These are phyloP conservation scores for Chlorella sorokiniana DNA, from an alignment of 139 green algal species.

Conservation along the genomic window DNA sequence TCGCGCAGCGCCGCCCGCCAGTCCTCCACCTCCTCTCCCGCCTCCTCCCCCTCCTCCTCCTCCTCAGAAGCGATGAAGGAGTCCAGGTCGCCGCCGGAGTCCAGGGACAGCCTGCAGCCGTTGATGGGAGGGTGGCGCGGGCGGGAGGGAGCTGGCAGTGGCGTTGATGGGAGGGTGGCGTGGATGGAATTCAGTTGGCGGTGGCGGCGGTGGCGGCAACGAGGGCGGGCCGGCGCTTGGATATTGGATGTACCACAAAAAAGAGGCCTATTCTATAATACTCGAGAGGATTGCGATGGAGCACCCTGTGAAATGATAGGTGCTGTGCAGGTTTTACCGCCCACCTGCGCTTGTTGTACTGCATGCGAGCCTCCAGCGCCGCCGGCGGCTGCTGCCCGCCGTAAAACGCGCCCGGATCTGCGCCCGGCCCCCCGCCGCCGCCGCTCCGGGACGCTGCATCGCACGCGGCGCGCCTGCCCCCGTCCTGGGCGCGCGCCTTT, in stretches of 20 bases:
- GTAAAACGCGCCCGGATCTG: conserved; percentile 30
- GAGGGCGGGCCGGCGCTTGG: too few species aligned
- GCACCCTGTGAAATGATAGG: too few species aligned
- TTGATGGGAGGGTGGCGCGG: background rate
- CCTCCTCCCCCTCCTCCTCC: background rate
- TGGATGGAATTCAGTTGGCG: background rate
- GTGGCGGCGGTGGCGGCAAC: background rate
- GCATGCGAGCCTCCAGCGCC: conserved; percentile 29
- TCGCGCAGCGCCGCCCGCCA: conserved; percentile 26
- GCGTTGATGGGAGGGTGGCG: background rate
- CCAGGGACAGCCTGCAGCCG: conserved; percentile 38
- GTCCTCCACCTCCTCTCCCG: background rate
- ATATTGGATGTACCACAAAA: too few species aligned
- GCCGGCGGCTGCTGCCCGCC: conserved; percentile 27
- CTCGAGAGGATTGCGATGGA: too few species aligned
- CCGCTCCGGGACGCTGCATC: background rate
- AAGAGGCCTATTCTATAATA: too few species aligned
- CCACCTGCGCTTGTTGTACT: conserved; percentile 31
- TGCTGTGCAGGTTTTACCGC: too few species aligned
- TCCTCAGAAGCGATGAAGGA: conserved; percentile 22
- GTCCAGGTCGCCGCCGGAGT: background rate
- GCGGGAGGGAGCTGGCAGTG: background rate
- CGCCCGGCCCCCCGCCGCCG: background rate
- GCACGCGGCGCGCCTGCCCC: background rate
- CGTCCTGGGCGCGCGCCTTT: background rate